These are phyloP conservation scores for Ilex paraguariensis DNA, from an alignment of 305 asterid species.

Conservation along the genomic window DNA sequence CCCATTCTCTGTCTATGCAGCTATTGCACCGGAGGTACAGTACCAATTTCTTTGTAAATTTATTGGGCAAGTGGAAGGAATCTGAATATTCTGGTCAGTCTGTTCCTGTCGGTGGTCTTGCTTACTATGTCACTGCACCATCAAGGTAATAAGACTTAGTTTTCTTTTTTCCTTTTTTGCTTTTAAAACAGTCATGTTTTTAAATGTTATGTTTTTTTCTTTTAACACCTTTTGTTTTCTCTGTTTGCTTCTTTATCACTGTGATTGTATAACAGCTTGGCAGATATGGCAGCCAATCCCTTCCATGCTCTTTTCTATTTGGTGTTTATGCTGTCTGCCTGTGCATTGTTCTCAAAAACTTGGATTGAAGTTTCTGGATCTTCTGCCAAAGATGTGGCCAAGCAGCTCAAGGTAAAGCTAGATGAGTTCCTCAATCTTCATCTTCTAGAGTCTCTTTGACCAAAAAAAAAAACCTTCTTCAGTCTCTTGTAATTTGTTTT, in stretches of 20 bases:
- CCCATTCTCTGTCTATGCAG: conserved; percentile 6
- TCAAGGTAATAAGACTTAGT: conserved; percentile 14
- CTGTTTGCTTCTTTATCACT: neutral
- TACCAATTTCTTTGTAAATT: conserved; percentile 19
- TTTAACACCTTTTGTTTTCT: neutral
- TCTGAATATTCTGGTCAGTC: conserved; percentile 28
- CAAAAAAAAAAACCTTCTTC: too few species aligned
- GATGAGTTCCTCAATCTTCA: neutral
- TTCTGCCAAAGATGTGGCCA: conserved; percentile 25
- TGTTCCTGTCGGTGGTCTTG: conserved; percentile 25
- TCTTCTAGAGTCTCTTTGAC: neutral
- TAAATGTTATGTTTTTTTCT: too few species aligned
- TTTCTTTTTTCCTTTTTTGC: too few species aligned
- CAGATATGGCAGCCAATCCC: conserved; percentile 21
- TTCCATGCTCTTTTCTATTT: conserved; percentile 21
- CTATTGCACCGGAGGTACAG: conserved; percentile 20
- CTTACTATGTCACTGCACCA: conserved; percentile 24
- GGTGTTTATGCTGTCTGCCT: conserved; percentile 25
- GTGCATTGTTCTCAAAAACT: conserved; percentile 28
- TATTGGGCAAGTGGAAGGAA: conserved; percentile 27
- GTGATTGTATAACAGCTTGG: conserved; percentile 16
- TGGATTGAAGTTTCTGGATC: conserved; percentile 34
- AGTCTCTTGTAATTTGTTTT: neutral
- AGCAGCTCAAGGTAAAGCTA: conserved; percentile 25
- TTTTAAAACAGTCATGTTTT: too few species aligned